Conservation (phyloP, 768 basidiomycete genomes). For the Inosperma sp. region DNA sequence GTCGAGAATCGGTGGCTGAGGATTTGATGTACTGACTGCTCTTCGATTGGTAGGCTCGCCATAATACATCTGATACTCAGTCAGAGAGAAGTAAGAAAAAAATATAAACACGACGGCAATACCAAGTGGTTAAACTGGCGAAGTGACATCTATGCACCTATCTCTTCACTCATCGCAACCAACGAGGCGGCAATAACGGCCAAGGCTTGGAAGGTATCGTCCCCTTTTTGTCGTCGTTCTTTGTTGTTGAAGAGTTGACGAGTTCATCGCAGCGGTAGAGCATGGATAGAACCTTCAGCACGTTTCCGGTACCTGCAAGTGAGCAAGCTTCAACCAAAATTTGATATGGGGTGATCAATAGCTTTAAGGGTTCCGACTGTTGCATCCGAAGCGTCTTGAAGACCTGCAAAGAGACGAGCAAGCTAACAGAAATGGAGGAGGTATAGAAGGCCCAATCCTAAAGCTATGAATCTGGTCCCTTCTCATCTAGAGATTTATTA, state of each 20-base stretch:
- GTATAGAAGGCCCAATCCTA: constrained; percentile 87
- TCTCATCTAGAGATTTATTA: constrained; percentile 75
- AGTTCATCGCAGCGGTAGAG: constrained; percentile 94
- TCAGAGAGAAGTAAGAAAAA: not conserved
- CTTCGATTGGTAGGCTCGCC: constrained; percentile 91
- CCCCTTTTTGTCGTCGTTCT: constrained; percentile 54
- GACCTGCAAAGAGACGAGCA: constrained; percentile 46
- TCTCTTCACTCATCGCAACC: constrained; percentile 97
- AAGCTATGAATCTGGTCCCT: constrained; percentile 86
- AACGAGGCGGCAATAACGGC: constrained; percentile 91
- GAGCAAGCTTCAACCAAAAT: constrained; percentile 92
- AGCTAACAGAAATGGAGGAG: constrained; percentile 31
- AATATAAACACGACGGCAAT: constrained; percentile 22
- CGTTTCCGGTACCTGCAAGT: constrained; percentile 93
- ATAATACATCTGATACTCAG: constrained; percentile 83
- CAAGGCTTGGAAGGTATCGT: constrained; percentile 86
- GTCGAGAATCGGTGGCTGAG: constrained; percentile 89
- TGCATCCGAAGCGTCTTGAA: constrained; percentile 90
- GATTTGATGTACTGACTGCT: constrained; percentile 91
- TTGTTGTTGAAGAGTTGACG: constrained; percentile 43
- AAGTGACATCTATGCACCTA: constrained; percentile 96
- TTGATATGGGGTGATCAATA: constrained; percentile 87
- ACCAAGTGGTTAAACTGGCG: constrained; percentile 97
- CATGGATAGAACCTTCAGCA: constrained; percentile 87
- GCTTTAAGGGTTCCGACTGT: constrained; percentile 91